These are phyloP conservation scores for Isatis tinctoria DNA, from an alignment of 345 rosid species.

Conservation along the genomic window DNA sequence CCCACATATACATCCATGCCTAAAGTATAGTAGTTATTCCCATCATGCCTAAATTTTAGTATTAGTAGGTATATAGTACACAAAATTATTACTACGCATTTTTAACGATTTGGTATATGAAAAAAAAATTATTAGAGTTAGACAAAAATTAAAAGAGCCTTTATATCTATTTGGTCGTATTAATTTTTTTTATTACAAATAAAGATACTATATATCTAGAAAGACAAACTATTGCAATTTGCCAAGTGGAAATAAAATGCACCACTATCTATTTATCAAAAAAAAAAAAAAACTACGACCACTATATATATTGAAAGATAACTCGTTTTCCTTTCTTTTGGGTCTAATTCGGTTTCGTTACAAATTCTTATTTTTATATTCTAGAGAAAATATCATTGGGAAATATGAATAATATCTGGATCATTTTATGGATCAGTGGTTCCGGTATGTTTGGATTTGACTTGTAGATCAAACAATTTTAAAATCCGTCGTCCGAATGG, in stretches of 20 bases:
- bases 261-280: background rate
- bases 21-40: background rate
- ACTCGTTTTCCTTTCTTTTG: background rate
- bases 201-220: background rate
- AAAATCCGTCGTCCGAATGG: background rate
- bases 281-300: background rate
- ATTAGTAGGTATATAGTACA: background rate
- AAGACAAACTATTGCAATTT: background rate
- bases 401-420: background rate
- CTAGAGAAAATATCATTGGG: background rate
- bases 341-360: background rate
- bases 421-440: background rate
- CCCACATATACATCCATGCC: background rate
- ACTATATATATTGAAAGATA: background rate
- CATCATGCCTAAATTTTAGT: background rate
- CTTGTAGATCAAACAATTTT: background rate
- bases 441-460: conserved; percentile 8
- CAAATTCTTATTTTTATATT: background rate
- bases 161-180: background rate
- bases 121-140: background rate
- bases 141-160: background rate
- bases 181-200: background rate
- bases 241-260: background rate
- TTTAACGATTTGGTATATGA: background rate
- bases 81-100: background rate